Percentiles rank a stretch among this genome's conserved stretches.
These are phyloP conservation scores for Penicillium odoratum DNA, from an alignment of 495 filamentous ascomycete genomes.

Conservation along the genomic window DNA sequence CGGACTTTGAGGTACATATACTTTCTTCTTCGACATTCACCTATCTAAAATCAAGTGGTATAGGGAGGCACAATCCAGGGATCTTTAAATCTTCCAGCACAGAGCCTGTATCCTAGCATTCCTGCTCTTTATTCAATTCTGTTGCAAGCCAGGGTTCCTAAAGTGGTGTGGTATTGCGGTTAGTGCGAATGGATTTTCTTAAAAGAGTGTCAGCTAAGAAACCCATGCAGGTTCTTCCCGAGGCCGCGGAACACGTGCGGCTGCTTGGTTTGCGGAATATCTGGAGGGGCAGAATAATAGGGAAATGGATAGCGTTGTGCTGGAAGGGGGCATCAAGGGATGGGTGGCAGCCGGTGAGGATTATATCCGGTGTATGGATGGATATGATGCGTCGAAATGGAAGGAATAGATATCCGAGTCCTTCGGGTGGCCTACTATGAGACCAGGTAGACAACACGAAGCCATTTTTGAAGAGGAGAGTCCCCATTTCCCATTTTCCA, in stretches of 20 bases:
- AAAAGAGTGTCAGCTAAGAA: not conserved
- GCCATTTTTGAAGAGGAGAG: too few species aligned
- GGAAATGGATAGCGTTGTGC: constrained; percentile 53
- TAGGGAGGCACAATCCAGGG: constrained; percentile 68
- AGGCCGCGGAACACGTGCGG: constrained; percentile 61
- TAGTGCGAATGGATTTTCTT: constrained; percentile 18
- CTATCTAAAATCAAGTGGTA: not conserved
- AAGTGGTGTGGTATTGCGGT: constrained; percentile 72
- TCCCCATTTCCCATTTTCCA: too few species aligned
- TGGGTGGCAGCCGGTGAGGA: constrained; percentile 60
- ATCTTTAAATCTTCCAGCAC: constrained; percentile 71
- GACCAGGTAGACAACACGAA: too few species aligned
- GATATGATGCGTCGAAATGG: constrained; percentile 54
- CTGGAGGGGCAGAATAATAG: constrained; percentile 46
- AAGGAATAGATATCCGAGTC: not conserved
- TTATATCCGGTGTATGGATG: constrained; percentile 57
- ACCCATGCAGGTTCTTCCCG: constrained; percentile 54
- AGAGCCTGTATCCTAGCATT: constrained; percentile 60
- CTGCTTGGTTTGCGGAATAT: constrained; percentile 69
- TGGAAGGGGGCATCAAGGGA: constrained; percentile 62
- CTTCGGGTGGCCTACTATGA: not conserved
- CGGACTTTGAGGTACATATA: constrained; percentile 56
- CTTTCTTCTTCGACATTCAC: not conserved
- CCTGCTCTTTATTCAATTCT: constrained; percentile 58
- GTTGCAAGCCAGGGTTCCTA: constrained; percentile 43